Conservation (phyloP, 805 yeast genomes). For the Komagataella ulmi region DNA sequence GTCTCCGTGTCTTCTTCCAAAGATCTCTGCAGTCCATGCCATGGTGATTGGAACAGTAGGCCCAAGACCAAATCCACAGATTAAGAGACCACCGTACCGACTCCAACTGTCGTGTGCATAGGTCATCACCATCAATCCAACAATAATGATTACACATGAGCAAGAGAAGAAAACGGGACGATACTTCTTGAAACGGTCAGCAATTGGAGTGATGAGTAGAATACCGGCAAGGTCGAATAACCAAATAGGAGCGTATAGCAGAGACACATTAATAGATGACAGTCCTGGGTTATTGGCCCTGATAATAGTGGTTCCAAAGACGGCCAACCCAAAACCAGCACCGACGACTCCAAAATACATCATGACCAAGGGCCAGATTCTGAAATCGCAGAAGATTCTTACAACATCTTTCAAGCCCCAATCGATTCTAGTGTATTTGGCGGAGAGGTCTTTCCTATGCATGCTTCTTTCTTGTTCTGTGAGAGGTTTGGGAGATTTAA, state of each 20-base stretch:
- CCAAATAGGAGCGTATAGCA: conserved; percentile 86
- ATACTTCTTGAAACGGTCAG: conserved; percentile 49
- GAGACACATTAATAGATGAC: conserved; percentile 54
- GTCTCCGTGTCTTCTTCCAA: conserved; percentile 61
- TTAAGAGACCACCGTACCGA: conserved; percentile 65
- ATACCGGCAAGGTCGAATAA: conserved; percentile 71
- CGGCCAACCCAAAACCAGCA: conserved; percentile 78
- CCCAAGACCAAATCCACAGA: conserved; percentile 80
- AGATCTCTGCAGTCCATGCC: conserved; percentile 74
- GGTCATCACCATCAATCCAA: conserved; percentile 66
- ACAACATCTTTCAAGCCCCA: conserved; percentile 55
- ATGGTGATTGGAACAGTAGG: conserved; percentile 84
- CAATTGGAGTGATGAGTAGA: conserved; percentile 62
- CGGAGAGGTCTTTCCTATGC: conserved; percentile 49
- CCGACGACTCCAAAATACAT: conserved; percentile 94
- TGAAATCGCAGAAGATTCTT: conserved; percentile 40
- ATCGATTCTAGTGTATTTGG: conserved; percentile 26
- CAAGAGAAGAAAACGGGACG: conserved; percentile 51
- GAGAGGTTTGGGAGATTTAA: conserved; percentile 28
- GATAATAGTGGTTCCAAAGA: conserved; percentile 72
- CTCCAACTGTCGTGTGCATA: conserved; percentile 66
- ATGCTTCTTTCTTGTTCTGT: conserved; percentile 34
- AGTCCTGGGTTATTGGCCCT: conserved; percentile 47
- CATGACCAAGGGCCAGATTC: conserved; percentile 70
- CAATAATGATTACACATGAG: conserved; percentile 54